A percentile compares a stretch with the other conserved stretches of the same genome.
These are phyloP conservation scores for Cucurbita moschata DNA, from an alignment of 306 rosid genomes.

Conservation along the genomic window DNA sequence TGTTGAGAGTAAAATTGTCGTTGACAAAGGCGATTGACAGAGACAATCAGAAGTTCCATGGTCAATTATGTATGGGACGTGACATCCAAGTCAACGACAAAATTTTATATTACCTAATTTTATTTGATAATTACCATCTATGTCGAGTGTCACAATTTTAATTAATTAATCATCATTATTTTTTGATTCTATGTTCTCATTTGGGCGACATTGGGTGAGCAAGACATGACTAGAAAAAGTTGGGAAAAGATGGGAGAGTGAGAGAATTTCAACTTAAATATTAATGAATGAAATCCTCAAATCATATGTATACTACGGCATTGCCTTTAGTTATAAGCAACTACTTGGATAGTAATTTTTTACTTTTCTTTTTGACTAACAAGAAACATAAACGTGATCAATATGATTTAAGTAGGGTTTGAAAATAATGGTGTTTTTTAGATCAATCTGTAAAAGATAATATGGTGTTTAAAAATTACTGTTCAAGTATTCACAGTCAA, in stretches of 20 bases:
- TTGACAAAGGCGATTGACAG: neutral
- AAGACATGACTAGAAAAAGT: too few relatives aligned
- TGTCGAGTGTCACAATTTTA: too few relatives aligned
- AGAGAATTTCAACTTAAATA: too few relatives aligned
- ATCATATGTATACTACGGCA: neutral
- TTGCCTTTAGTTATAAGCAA: neutral
- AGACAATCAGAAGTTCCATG: neutral
- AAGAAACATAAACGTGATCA: neutral
- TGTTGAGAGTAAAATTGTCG: neutral
- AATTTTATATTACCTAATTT: neutral
- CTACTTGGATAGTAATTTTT: neutral
- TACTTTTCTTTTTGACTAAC: neutral
- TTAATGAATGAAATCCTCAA: neutral
- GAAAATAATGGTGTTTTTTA: too few relatives aligned
- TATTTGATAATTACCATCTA: neutral
- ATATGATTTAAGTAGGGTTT: too few relatives aligned
- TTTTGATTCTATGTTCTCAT: too few relatives aligned
- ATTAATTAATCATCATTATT: too few relatives aligned
- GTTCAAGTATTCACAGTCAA: too few relatives aligned
- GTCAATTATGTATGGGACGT: neutral
- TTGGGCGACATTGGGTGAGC: too few relatives aligned
- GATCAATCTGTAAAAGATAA: too few relatives aligned
- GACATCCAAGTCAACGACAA: neutral
- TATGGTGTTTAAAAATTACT: too few relatives aligned
- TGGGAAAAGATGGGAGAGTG: too few relatives aligned